Evolutionary conservation across 169 alveolate genomes (phyloP), one percentile per base, ranked within the genome.

Genomic region (Perkinsus marinus): DNA sequence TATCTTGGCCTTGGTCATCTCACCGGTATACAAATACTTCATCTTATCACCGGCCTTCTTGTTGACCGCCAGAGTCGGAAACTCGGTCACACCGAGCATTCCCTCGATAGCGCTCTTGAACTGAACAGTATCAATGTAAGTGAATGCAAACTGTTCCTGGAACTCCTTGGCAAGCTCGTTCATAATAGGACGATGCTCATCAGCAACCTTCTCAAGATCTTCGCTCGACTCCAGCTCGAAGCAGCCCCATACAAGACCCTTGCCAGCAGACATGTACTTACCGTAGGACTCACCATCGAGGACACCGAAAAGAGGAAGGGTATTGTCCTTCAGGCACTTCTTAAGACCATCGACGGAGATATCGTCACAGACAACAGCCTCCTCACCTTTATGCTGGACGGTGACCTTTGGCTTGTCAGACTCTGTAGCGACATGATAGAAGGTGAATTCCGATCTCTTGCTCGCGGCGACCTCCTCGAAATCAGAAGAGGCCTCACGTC

Each of bases 241-340:
- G 79, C 79, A 57, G 79, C 79, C 79, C 79, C 79, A 57, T 13
- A 57, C 79, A 5, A 57, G 79, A 19, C 79, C 79, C 79, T 93
- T 93, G 36, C 90, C 93, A 30, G 93, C 47, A 43, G 94, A 93
- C 94, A 93, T 93, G 92, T 95, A 95, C 91, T 93, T 92, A 0
- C 95, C 91, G 93, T 93, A 95, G 89, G 94, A 94, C 90, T 93
- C 95, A 69, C 94, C 95, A 91, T 94, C 93, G 39, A 95, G 92
- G 37, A 94, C 94, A 34, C 95, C 95, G 79, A 95, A 95, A 39
- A 93, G 92, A n/a, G 96, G 96, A 37, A 93, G 93, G 39, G 93
- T 90, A 92, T 94, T 93, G 30, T 68, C 39, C 39, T 93, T 93
- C 0, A 95, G 92, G 92, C 93, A 94, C 30, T 93, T 91, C 92